Percentiles rank a stretch among this genome's conserved stretches.
phyloP scores from a whole-genome alignment of 805 yeast genomes.

The Zygoascus bituminiphila region DNA sequence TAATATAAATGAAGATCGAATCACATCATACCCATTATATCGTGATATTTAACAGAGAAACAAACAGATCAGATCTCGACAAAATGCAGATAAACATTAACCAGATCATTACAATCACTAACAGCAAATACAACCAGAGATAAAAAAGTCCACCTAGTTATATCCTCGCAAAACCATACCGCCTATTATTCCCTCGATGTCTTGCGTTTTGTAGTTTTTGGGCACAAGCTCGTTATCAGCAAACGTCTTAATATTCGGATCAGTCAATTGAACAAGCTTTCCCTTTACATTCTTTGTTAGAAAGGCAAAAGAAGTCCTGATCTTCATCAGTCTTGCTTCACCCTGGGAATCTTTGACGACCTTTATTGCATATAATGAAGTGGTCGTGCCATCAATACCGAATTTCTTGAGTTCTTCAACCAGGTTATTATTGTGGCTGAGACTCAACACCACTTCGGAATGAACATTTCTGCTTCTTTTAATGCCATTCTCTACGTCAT shows the following conservation, averaged over 20 bases:
- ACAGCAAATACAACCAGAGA: too few relatives aligned
- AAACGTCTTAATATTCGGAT: constrained; percentile 6
- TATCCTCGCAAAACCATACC: constrained; percentile 18
- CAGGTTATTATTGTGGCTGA: constrained; percentile 48
- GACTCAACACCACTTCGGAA: constrained; percentile 60
- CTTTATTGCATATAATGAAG: constrained; percentile 44
- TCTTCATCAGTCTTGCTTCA: constrained; percentile 14
- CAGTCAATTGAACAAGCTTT: constrained; percentile 6
- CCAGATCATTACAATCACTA: too few relatives aligned
- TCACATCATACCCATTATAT: too few relatives aligned
- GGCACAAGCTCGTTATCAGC: constrained; percentile 9
- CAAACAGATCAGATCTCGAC: too few relatives aligned
- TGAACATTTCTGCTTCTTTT: constrained; percentile 59
- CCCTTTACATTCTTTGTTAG: constrained; percentile 14
- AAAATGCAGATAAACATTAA: too few relatives aligned
- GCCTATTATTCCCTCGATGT: constrained; percentile 12
- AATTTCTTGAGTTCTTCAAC: constrained; percentile 63
- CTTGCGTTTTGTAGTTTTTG: constrained; percentile 15
- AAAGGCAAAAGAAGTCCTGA: constrained; percentile 13
- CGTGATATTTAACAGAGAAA: too few relatives aligned
- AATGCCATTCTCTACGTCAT: constrained; percentile 40
- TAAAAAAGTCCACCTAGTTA: too few relatives aligned
- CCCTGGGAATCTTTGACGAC: constrained; percentile 24
- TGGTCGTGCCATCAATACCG: constrained; percentile 51
- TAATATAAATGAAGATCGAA: too few relatives aligned